These are phyloP conservation scores for Pneumocystis wakefieldiae DNA, from an alignment of 1,139 yeast genomes.

Conservation along the genomic window DNA sequence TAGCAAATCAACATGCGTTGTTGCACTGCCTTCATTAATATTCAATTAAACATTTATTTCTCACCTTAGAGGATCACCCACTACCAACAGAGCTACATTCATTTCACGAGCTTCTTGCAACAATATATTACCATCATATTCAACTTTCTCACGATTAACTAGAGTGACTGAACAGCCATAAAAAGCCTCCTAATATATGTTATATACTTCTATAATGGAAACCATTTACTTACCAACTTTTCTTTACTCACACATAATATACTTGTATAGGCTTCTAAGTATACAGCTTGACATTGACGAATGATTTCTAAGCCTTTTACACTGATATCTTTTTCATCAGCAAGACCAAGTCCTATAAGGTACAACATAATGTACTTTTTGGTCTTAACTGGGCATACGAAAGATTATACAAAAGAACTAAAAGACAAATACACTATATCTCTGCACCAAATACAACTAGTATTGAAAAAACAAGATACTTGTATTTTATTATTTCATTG, in stretches of 20 bases:
- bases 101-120: slow-evolving; percentile 50
- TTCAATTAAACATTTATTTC: background rate
- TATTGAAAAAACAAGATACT: background rate
- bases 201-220: background rate
- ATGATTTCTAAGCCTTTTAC: slow-evolving; percentile 86
- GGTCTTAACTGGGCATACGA: no score
- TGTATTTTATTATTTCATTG: background rate
- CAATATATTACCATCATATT: slow-evolving; percentile 70
- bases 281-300: slow-evolving; percentile 69
- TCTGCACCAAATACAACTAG: no score
- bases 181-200: slow-evolving; percentile 43
- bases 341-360: slow-evolving; percentile 79
- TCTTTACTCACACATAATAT: slow-evolving; percentile 82
- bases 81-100: slow-evolving; percentile 83
- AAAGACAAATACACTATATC: no score
- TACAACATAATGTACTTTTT: slow-evolving; percentile 50
- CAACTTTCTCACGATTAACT: slow-evolving; percentile 92
- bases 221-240: slow-evolving; percentile 20
- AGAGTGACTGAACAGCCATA: slow-evolving; percentile 74
- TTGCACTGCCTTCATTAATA: slow-evolving; percentile 34
- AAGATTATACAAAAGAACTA: no score
- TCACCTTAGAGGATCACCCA: slow-evolving; percentile 85
- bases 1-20: slow-evolving; percentile 89
- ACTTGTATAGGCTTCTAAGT: slow-evolving; percentile 88
- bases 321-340: slow-evolving; percentile 79